These are phyloP conservation scores for Urostyla sp. DNA, from an alignment of 73 alveolate species.

Conservation along the genomic window DNA sequence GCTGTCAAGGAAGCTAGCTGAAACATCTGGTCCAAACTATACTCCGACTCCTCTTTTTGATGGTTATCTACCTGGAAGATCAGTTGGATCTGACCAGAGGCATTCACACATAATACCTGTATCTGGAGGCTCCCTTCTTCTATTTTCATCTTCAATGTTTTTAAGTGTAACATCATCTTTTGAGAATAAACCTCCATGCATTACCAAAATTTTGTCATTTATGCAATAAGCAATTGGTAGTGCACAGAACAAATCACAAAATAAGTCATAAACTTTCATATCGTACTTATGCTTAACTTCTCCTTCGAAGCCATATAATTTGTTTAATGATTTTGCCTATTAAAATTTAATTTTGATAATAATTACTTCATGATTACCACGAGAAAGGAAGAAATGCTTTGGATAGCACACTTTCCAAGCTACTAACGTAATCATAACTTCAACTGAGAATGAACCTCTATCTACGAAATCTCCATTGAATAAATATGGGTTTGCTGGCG, in stretches of 20 bases:
- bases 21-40: constrained; percentile 97
- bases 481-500: constrained; percentile 92
- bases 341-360: too few relatives aligned
- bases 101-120: constrained; percentile 79
- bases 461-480: constrained; percentile 99
- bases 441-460: constrained; percentile 98
- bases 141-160: constrained; percentile 86
- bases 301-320: constrained; percentile 96
- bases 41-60: constrained; percentile 97
- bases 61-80: constrained; percentile 94
- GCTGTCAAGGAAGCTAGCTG: constrained; percentile 89
- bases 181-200: constrained; percentile 98
- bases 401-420: constrained; percentile 97
- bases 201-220: constrained; percentile 90
- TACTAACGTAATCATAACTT: constrained; percentile 87
- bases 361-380: constrained; percentile 99
- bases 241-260: constrained; percentile 83
- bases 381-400: constrained; percentile 89
- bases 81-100: constrained; percentile 98
- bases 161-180: constrained; percentile 95
- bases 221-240: constrained; percentile 95
- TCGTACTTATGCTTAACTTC: constrained; percentile 96
- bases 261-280: constrained; percentile 82
- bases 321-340: constrained; percentile 67
- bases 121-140: constrained; percentile 95